Conservation (phyloP, 2,329 filamentous ascomycete genomes). For the Pochonia chlamydosporia region DNA sequence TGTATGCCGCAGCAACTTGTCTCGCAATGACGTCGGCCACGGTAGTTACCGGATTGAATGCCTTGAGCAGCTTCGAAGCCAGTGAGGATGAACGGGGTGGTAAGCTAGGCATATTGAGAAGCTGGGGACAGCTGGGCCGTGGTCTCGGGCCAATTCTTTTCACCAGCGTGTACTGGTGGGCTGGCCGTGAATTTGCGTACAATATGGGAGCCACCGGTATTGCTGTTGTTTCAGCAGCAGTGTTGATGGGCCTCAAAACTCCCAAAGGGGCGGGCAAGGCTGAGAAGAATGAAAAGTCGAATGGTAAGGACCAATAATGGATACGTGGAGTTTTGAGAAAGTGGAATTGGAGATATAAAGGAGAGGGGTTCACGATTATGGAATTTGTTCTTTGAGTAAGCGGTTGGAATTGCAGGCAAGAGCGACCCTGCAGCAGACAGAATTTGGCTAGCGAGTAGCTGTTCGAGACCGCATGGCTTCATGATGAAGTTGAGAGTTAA, state of each 20-base stretch:
- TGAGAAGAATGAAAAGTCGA: slow-evolving; percentile 14
- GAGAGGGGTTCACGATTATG: background rate
- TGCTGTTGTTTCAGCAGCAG: slow-evolving; percentile 63
- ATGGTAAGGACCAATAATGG: slow-evolving; percentile 12
- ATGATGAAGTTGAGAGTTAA: background rate
- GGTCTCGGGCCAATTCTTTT: slow-evolving; percentile 85
- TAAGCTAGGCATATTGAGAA: slow-evolving; percentile 78
- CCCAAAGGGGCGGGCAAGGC: slow-evolving; percentile 33
- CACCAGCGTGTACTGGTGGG: slow-evolving; percentile 98
- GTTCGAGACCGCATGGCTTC: background rate
- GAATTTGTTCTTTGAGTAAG: background rate
- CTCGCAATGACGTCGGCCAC: slow-evolving; percentile 89
- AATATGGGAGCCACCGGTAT: slow-evolving; percentile 75
- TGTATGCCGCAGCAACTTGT: slow-evolving; percentile 79
- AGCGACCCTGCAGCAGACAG: background rate
- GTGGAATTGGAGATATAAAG: background rate
- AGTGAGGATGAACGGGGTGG: slow-evolving; percentile 72
- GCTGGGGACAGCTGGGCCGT: slow-evolving; percentile 79
- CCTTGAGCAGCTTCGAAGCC: slow-evolving; percentile 86
- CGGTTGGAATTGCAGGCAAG: background rate
- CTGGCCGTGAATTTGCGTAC: slow-evolving; percentile 82
- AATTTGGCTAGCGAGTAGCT: background rate
- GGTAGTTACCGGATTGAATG: slow-evolving; percentile 89
- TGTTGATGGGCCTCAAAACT: slow-evolving; percentile 65
- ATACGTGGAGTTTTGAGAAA: background rate